Base-by-base conservation (phyloP, 345 rosid species). In the Syzygium oleosum region DNA sequence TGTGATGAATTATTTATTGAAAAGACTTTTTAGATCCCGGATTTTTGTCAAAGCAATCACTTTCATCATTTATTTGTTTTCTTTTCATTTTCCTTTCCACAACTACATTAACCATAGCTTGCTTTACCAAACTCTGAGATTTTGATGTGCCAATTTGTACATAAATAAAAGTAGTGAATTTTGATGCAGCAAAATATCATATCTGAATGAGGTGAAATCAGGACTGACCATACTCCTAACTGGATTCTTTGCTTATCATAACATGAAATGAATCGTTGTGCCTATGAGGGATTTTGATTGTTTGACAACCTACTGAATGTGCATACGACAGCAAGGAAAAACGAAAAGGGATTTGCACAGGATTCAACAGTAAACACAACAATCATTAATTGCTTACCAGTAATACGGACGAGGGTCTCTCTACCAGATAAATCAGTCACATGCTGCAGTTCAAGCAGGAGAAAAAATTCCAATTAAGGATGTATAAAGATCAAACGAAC, bases 401-500 rank as follows among this genome's bases (percentile, higher is more conserved):
- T 97, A 51, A 96, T 94, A 88, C 99, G 98, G 84, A 97, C 98
- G 84, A 97, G 89, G 5, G 99, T 97, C 93, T 97, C 99, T 86
- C 98, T 93, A 59, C 99, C 99, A 55, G 99, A 96, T 89, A 97
- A 73, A 91, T 97, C 99, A 87, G 99, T 97, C 63, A 97, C 98
- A 58, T 97, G 99, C 99, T 96, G 94, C 87, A 87, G 34, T 63
- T 16, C 55, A 84, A 5, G 16, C 27, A 87, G 23, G 87, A 15
- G 51, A 23, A n/a, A 53, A 54, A 38, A 21, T 52, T 52, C 49
- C 4, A 7, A 85, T 34, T 34, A 80, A 41, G 12, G 14, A 3
- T 14, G 2, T 9, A 34, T 8, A 56, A 61, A 25, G 46, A 86
- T 58, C 85, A 87, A 78, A 49, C n/a, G 1, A 54, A 43, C 38